Evolutionary conservation across 2,329 filamentous ascomycete genomes (phyloP).

Genomic region (Ploettnerulaceae sp.): DNA sequence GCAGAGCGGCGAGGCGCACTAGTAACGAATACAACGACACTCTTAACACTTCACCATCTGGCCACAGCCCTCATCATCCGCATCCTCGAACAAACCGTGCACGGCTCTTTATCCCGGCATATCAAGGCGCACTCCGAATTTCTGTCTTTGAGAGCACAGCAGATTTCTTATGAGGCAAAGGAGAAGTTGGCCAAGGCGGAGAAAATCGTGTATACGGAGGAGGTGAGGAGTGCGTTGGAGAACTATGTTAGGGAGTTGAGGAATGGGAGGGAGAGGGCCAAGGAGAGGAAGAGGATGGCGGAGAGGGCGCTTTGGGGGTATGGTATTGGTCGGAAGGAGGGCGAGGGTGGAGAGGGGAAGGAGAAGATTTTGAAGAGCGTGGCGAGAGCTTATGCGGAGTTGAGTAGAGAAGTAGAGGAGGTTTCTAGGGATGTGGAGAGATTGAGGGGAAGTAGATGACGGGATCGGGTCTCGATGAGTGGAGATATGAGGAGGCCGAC

Average conservation of each 20-base stretch:
- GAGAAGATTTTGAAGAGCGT: conserved; percentile 34
- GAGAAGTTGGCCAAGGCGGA: conserved; percentile 23
- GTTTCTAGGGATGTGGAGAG: conserved; percentile 32
- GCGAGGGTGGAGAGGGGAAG: conserved; percentile 21
- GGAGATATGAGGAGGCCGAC: neutral
- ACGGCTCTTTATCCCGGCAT: conserved; percentile 28
- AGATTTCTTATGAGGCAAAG: conserved; percentile 15
- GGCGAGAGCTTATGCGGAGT: conserved; percentile 32
- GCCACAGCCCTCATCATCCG: conserved; percentile 26
- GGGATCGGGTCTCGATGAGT: neutral
- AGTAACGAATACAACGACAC: conserved; percentile 31
- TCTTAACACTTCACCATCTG: conserved; percentile 26
- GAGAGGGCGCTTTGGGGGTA: conserved; percentile 32
- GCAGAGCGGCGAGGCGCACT: conserved; percentile 35
- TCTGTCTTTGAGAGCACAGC: conserved; percentile 19
- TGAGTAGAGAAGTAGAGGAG: conserved; percentile 29
- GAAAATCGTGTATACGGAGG: conserved; percentile 29
- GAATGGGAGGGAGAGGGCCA: conserved; percentile 28
- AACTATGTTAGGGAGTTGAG: conserved; percentile 28
- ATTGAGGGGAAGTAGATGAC: conserved; percentile 27
- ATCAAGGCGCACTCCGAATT: conserved; percentile 20
- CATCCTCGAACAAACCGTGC: conserved; percentile 29
- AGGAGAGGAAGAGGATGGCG: conserved; percentile 23
- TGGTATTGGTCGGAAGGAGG: conserved; percentile 29
- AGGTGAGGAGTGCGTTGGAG: conserved; percentile 26